A percentile compares a stretch with the other conserved stretches of the same genome.
These are phyloP conservation scores for Phytophthora aleatoria DNA, from an alignment of 352 stramenopile species.

Conservation along the genomic window DNA sequence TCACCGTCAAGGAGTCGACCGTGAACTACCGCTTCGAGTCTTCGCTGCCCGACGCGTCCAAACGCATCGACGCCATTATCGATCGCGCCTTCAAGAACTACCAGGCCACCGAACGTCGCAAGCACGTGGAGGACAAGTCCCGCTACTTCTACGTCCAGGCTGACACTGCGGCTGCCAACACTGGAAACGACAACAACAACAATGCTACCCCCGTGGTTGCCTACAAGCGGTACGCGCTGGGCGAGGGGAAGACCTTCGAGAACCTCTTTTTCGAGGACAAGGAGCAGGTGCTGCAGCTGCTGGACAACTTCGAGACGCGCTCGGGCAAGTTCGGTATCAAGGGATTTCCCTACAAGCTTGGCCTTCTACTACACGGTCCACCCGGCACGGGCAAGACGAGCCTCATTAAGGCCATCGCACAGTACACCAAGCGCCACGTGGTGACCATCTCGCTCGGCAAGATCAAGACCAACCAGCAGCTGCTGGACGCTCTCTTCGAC, in stretches of 20 bases:
- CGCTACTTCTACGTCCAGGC: constrained; percentile 56
- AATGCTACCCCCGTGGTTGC: too few species aligned
- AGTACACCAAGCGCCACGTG: constrained; percentile 79
- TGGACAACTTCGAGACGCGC: constrained; percentile 66
- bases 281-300: constrained; percentile 57
- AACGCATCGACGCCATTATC: constrained; percentile 50
- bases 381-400: constrained; percentile 92
- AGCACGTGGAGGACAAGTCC: constrained; percentile 39
- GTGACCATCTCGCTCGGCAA: constrained; percentile 75
- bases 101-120: constrained; percentile 33
- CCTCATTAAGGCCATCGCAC: constrained; percentile 89
- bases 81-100: constrained; percentile 41
- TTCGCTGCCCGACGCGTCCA: constrained; percentile 31
- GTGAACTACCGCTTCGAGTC: constrained; percentile 31
- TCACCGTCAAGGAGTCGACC: constrained; percentile 25
- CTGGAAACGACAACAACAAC: too few species aligned
- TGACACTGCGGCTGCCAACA: too few species aligned
- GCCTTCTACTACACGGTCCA: constrained; percentile 85
- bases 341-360: constrained; percentile 90
- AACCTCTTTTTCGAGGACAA: constrained; percentile 91
- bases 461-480: constrained; percentile 83
- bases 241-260: constrained; percentile 89
- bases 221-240: constrained; percentile 82
- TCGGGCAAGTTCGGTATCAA: constrained; percentile 86
- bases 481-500: constrained; percentile 86